Percentiles rank a stretch among this genome's conserved stretches.
These are phyloP conservation scores for Myrmaecium sp. DNA, from an alignment of 2,329 filamentous ascomycete species.

Conservation along the genomic window DNA sequence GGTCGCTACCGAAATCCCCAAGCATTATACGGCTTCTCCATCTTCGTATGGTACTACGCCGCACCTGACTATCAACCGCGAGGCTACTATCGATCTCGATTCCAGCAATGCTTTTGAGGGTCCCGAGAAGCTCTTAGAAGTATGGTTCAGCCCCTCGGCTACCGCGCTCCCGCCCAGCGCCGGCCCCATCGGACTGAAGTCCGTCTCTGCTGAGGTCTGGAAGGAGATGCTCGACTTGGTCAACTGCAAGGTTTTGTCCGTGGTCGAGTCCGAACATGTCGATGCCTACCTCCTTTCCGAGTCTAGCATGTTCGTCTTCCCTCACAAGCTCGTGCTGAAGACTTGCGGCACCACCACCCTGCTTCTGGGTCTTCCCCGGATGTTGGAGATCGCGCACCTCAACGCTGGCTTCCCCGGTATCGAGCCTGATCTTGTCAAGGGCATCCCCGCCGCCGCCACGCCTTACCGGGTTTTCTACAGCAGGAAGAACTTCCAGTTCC, in stretches of 20 bases:
- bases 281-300: slow-evolving; percentile 95
- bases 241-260: slow-evolving; percentile 94
- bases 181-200: slow-evolving; percentile 65
- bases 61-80: slow-evolving; percentile 90
- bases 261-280: slow-evolving; percentile 81
- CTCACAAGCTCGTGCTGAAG: slow-evolving; percentile 98
- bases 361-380: slow-evolving; percentile 71
- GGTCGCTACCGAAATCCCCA: slow-evolving; percentile 67
- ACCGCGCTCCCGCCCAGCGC: slow-evolving; percentile 53
- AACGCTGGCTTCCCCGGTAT: slow-evolving; percentile 80
- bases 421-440: slow-evolving; percentile 46
- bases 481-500: slow-evolving; percentile 95
- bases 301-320: slow-evolving; percentile 99
- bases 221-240: slow-evolving; percentile 95
- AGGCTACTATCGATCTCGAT: slow-evolving; percentile 82
- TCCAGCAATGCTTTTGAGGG: slow-evolving; percentile 94
- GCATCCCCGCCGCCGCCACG: slow-evolving; percentile 60
- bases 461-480: slow-evolving; percentile 97
- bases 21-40: slow-evolving; percentile 67
- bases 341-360: slow-evolving; percentile 95
- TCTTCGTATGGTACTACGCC: slow-evolving; percentile 63
- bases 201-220: slow-evolving; percentile 70
- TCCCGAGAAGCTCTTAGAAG: slow-evolving; percentile 93
- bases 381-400: slow-evolving; percentile 78
- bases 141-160: slow-evolving; percentile 85